Conservation (phyloP, 169 alveolate genomes). For the Plasmodium knowlesi region DNA sequence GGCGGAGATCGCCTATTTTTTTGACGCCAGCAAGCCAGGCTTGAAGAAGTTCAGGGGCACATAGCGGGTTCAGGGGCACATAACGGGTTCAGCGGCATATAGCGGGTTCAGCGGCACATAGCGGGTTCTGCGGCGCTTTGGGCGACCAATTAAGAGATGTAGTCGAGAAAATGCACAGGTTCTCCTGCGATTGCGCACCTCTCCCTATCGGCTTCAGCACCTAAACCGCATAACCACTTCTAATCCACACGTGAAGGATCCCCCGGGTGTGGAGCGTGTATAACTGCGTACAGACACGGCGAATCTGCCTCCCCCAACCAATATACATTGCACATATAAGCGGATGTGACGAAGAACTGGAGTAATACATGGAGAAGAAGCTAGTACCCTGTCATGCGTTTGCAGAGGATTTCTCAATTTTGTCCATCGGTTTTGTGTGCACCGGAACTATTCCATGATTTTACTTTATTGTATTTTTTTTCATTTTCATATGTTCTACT, state of each 20-base stretch:
- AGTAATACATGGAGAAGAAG: neutral
- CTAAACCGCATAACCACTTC: too few relatives aligned
- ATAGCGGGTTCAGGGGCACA: neutral
- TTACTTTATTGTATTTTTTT: neutral
- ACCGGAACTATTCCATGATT: neutral
- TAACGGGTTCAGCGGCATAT: conserved; percentile 27
- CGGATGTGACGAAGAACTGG: neutral
- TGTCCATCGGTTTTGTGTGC: neutral
- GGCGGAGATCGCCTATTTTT: conserved; percentile 43
- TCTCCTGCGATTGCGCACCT: neutral
- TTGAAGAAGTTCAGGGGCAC: conserved; percentile 31
- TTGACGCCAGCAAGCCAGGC: conserved; percentile 18
- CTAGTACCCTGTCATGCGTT: neutral
- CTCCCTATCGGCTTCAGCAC: too few relatives aligned
- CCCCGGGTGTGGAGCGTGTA: too few relatives aligned
- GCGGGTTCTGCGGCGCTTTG: neutral
- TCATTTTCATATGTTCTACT: neutral
- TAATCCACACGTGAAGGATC: too few relatives aligned
- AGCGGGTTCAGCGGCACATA: conserved; percentile 32
- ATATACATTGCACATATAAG: neutral
- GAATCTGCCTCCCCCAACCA: too few relatives aligned
- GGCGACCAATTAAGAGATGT: neutral
- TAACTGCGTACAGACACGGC: too few relatives aligned
- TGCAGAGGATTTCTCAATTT: neutral
- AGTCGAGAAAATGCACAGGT: neutral